Conservation (phyloP, 768 basidiomycete species). For the Termitomyces eurrhizus region DNA sequence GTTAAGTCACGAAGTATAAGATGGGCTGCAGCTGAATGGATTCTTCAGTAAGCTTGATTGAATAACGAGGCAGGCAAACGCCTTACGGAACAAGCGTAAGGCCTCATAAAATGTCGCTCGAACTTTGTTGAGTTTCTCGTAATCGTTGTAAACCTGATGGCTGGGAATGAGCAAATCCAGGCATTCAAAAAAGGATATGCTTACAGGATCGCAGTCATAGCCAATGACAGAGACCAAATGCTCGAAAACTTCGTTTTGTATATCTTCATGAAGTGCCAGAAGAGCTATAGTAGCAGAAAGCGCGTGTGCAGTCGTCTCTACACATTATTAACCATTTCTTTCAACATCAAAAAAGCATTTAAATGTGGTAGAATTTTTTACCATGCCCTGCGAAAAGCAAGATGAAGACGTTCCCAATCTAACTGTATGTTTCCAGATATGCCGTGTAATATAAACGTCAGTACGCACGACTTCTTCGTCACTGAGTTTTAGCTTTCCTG, state of each 20-base stretch:
- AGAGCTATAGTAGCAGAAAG: conserved; percentile 39
- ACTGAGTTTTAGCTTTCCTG: conserved; percentile 32
- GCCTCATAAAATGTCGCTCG: conserved; percentile 39
- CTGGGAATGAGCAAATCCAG: background rate
- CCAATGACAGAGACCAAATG: conserved; percentile 36
- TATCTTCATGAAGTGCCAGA: conserved; percentile 35
- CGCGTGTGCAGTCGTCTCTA: conserved; percentile 42
- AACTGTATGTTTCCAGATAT: background rate
- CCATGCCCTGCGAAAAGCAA: conserved; percentile 59
- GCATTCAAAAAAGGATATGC: background rate
- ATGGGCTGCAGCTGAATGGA: conserved; percentile 31
- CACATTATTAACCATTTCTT: background rate
- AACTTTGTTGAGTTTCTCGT: conserved; percentile 37
- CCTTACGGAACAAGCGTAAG: conserved; percentile 38
- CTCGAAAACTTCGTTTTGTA: conserved; percentile 37
- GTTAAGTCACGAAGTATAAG: conserved; percentile 36
- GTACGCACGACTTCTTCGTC: conserved; percentile 36
- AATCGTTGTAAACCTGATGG: conserved; percentile 37
- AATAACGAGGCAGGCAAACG: background rate
- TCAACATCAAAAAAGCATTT: background rate
- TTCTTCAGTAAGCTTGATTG: background rate
- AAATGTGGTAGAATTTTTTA: conserved; percentile 14
- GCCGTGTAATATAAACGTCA: background rate
- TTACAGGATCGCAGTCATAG: conserved; percentile 28
- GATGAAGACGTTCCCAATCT: conserved; percentile 52